Evolutionary conservation across 2,329 filamentous ascomycete species (phyloP).

Genomic region (Cercospora citrullina): DNA sequence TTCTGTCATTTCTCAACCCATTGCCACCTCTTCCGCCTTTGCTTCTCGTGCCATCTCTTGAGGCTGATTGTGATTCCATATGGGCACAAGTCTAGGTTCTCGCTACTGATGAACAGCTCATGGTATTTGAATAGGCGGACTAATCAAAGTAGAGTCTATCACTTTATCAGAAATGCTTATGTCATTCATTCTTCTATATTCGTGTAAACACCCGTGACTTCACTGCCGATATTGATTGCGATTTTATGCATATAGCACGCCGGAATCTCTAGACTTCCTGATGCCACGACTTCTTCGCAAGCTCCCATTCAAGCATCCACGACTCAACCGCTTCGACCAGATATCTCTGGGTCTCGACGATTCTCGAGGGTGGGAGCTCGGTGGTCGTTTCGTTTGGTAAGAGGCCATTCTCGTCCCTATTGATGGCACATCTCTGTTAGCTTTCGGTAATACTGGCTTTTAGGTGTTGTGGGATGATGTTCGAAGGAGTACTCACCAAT

Average conservation of each 20-base stretch:
- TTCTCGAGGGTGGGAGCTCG: slow-evolving; percentile 58
- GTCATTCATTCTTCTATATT: too few species aligned
- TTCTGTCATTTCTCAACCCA: not conserved
- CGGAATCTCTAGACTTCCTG: not conserved
- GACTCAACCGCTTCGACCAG: slow-evolving; percentile 63
- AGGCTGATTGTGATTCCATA: too few species aligned
- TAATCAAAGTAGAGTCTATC: too few species aligned
- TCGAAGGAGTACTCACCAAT: slow-evolving; percentile 48
- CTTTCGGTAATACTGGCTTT: not conserved
- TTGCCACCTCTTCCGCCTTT: not conserved
- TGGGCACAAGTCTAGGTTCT: too few species aligned
- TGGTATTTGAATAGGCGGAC: too few species aligned
- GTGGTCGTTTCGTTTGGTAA: slow-evolving; percentile 62
- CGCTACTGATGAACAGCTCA: too few species aligned
- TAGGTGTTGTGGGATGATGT: not conserved
- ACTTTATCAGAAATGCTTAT: too few species aligned
- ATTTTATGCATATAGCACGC: not conserved
- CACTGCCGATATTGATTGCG: not conserved
- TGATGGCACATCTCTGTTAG: not conserved
- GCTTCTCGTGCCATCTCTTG: too few species aligned
- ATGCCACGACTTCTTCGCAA: not conserved
- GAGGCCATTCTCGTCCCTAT: slow-evolving; percentile 42
- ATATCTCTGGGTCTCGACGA: slow-evolving; percentile 59
- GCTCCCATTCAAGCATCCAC: slow-evolving; percentile 65
- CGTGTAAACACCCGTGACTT: not conserved